Evolutionary conservation across 2,329 filamentous ascomycete species (phyloP), one percentile per base, ranked within the genome.

Genomic region (Apiospora saccharicola): DNA sequence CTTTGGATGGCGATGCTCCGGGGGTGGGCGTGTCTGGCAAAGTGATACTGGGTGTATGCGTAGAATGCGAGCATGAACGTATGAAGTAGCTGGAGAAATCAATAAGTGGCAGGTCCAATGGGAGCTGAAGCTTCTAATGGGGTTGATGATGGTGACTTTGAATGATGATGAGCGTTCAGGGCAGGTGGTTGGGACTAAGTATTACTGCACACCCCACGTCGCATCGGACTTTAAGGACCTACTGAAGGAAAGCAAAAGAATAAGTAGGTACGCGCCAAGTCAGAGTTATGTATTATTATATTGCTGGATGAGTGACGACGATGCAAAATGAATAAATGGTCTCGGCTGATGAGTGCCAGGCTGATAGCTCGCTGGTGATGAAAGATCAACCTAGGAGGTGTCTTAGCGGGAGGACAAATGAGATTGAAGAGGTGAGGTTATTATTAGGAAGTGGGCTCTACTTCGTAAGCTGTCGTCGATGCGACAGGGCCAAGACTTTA

Each of bases 391-490:
- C 6, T 37, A 22, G 46, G 26, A 19, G 26, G 24, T 8, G 14
- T 30, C 34, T 26, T 57, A 57, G 16, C 24, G 51, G 51, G 26
- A 49, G 44, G 13, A 34, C 13, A 30, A 37, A 61, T 61, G 53
- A 34, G 26, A 61, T 30, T 37, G 53, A 61, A 34, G 53, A 61
- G 8, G 53, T 22, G 53, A 61, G 53, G 53, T 37, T 61, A 37
- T 61, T 16, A 37, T 61, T 61, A 34, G 53, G 53, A 57, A 61
- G 53, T 57, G 51, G 51, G 51, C 51, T 57, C 51, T 37, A 34
- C 53, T 61, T 61, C 53, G 53, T 37, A 64, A 64, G 34, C 53
- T 37, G 53, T 41, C 34, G 57, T 64, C 57, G 57, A 64, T 41
- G 57, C 57, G 34, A 64, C 57, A 41, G 57, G 49, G 37, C 51